A percentile compares a stretch with the other conserved stretches of the same genome.
These are phyloP conservation scores for Mollisiaceae sp. DNA, from an alignment of 2,329 filamentous ascomycete species.

Conservation along the genomic window DNA sequence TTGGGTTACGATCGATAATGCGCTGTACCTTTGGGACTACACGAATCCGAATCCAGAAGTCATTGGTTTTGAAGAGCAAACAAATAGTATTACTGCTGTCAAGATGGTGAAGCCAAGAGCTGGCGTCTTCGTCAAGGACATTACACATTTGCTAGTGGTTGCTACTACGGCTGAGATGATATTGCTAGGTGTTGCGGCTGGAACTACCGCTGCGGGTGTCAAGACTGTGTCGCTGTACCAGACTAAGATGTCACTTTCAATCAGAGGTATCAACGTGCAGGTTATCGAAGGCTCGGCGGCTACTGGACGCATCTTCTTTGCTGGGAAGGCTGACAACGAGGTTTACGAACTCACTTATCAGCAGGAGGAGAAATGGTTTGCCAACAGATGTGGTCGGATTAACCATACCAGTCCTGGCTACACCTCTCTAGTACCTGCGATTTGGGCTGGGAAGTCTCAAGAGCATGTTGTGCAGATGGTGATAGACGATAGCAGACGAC, in stretches of 20 bases:
- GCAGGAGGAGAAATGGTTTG: conserved; percentile 97
- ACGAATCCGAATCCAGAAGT: conserved; percentile 89
- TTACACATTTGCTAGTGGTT: conserved; percentile 87
- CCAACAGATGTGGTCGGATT: conserved; percentile 82
- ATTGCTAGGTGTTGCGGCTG: conserved; percentile 81
- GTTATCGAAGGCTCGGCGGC: conserved; percentile 78
- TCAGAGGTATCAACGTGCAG: conserved; percentile 77
- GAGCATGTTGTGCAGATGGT: conserved; percentile 80
- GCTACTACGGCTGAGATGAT: conserved; percentile 86
- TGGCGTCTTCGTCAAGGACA: conserved; percentile 84
- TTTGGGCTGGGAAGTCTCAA: conserved; percentile 56
- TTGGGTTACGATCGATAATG: conserved; percentile 95
- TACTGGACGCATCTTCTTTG: conserved; percentile 92
- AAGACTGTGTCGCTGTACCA: conserved; percentile 81
- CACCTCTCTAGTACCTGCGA: conserved; percentile 63
- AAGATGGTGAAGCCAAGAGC: conserved; percentile 83
- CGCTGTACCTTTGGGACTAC: conserved; percentile 97
- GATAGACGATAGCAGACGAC: conserved; percentile 84
- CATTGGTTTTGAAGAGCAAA: conserved; percentile 89
- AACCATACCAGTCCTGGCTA: conserved; percentile 83
- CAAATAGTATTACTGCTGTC: conserved; percentile 87
- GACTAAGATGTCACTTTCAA: conserved; percentile 81
- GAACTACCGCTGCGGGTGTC: conserved; percentile 69
- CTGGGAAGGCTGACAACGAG: conserved; percentile 79
- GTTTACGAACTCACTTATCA: conserved; percentile 96